Evolutionary conservation across 2,329 filamentous ascomycete species (phyloP).

Genomic region (Akanthomyces muscarius): DNA sequence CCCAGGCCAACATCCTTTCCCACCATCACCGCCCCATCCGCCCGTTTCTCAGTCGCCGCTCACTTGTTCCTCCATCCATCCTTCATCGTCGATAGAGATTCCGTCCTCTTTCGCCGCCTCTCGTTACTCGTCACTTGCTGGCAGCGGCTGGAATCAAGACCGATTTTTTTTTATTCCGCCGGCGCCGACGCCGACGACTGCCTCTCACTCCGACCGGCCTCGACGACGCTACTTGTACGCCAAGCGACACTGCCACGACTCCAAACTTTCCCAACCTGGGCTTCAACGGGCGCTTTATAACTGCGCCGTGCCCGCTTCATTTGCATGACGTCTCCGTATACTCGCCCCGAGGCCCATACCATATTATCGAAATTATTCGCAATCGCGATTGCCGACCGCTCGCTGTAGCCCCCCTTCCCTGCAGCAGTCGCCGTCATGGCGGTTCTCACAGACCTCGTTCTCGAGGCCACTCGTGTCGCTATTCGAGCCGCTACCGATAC

Average conservation of each 20-base stretch:
- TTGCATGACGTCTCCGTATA: constrained; percentile 1
- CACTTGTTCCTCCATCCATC: constrained; percentile 9
- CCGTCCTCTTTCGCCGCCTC: constrained; percentile 11
- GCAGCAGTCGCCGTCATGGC: constrained; percentile 24
- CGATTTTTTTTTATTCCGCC: background rate
- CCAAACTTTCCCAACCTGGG: background rate
- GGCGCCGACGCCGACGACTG: background rate
- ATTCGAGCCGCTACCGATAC: constrained; percentile 24
- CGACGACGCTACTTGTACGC: constrained; percentile 18
- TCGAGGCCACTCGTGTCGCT: constrained; percentile 26
- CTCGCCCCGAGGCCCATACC: background rate
- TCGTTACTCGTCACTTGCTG: constrained; percentile 9
- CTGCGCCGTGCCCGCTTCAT: background rate
- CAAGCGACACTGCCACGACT: constrained; percentile 10
- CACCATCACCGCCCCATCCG: constrained; percentile 9
- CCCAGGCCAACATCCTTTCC: constrained; percentile 6
- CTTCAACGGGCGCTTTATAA: background rate
- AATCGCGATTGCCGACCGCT: background rate
- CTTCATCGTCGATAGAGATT: constrained; percentile 9
- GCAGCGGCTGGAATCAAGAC: background rate
- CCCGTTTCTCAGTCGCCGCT: background rate
- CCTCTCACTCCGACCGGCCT: constrained; percentile 19
- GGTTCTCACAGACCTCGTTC: constrained; percentile 24
- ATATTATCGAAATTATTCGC: background rate
- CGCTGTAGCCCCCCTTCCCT: background rate